Evolutionary conservation across 2,329 filamentous ascomycete genomes (phyloP).

Genomic region (Neophaeococcomyces aloes): DNA sequence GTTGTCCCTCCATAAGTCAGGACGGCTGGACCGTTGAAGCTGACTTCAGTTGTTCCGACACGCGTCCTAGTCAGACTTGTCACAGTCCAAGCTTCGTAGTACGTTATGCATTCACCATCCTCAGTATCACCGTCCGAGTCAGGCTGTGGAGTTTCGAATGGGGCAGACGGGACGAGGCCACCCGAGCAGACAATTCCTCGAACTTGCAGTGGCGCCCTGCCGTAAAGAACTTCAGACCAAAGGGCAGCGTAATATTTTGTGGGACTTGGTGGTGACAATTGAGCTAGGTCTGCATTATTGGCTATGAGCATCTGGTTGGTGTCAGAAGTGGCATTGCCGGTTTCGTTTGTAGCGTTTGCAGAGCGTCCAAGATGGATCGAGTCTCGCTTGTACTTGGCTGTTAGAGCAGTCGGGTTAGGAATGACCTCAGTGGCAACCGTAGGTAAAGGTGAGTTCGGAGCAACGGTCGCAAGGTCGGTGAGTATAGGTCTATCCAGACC

Average conservation of each 20-base stretch:
- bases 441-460: neutral
- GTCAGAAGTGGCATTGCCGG: conserved; percentile 3
- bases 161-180: neutral
- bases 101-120: conserved; percentile 10
- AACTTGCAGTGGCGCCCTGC: conserved; percentile 11
- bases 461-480: neutral
- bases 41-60: neutral
- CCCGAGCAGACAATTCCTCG: conserved; percentile 8
- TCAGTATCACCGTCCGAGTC: conserved; percentile 2
- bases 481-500: neutral
- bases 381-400: neutral
- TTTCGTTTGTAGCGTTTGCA: neutral
- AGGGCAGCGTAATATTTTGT: conserved; percentile 14
- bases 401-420: neutral
- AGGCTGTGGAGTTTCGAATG: conserved; percentile 9
- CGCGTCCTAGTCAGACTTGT: neutral
- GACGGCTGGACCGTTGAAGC: conserved; percentile 1
- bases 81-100: conserved; percentile 14
- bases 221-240: conserved; percentile 16
- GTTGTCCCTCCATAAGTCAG: neutral
- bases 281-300: neutral
- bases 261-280: conserved; percentile 1
- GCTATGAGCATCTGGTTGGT: neutral
- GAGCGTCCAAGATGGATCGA: neutral
- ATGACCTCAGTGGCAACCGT: neutral